Evolutionary conservation across 768 basidiomycete genomes (phyloP).

Genomic region (Clathrus columnatus): DNA sequence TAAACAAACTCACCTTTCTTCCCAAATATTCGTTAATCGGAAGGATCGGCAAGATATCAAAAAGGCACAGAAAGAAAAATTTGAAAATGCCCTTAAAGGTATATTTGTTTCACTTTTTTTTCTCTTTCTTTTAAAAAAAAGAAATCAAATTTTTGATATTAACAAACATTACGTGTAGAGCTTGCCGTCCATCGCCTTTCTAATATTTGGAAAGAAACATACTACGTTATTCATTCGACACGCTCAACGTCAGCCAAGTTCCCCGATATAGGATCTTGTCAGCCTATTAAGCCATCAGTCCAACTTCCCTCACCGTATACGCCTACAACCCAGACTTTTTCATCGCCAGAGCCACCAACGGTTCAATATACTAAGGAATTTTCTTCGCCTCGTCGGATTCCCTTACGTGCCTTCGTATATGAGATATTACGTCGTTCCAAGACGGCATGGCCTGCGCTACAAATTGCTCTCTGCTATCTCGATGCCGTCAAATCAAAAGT

Average conservation of each 20-base stretch:
- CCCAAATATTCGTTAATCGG: conserved; percentile 31
- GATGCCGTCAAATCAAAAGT: conserved; percentile 72
- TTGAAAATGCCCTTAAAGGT: conserved; percentile 14
- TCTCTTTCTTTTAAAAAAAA: not conserved
- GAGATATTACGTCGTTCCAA: conserved; percentile 83
- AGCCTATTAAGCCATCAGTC: conserved; percentile 20
- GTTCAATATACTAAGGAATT: conserved; percentile 23
- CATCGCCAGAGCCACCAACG: conserved; percentile 18
- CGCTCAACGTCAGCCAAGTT: conserved; percentile 34
- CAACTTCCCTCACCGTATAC: conserved; percentile 44
- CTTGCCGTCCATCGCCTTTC: conserved; percentile 43
- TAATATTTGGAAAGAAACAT: conserved; percentile 60
- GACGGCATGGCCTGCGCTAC: conserved; percentile 74
- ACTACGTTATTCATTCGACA: conserved; percentile 49
- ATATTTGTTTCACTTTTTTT: not conserved
- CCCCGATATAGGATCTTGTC: conserved; percentile 25
- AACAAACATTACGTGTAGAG: not conserved
- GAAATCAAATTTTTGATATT: too few species aligned
- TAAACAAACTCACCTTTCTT: conserved; percentile 24
- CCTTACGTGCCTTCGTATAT: conserved; percentile 54
- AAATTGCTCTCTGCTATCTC: conserved; percentile 82
- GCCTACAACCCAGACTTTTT: conserved; percentile 32
- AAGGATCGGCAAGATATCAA: conserved; percentile 18
- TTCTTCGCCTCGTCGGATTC: conserved; percentile 16
- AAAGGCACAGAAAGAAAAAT: conserved; percentile 26